A percentile compares a stretch with the other conserved stretches of the same genome.
phyloP scores from a whole-genome alignment of 1,284 basidiomycete genomes.

The Singerocomus inundabilis region DNA sequence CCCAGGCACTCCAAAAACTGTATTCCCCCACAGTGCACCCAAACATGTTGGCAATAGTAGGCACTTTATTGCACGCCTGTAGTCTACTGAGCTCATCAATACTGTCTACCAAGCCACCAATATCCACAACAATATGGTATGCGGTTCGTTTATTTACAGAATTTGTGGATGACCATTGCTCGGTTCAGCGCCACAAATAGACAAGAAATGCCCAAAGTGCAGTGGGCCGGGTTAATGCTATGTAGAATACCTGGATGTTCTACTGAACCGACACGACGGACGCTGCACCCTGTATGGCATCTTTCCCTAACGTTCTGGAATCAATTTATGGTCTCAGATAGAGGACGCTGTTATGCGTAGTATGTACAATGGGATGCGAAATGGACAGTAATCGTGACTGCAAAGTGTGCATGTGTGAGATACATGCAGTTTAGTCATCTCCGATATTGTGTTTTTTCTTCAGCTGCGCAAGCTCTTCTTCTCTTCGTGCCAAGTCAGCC shows the following conservation, averaged over 20 bases:
- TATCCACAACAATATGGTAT: conserved; percentile 66
- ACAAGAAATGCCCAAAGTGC: conserved; percentile 33
- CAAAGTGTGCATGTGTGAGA: conserved; percentile 3
- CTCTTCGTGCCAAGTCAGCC: conserved; percentile 87
- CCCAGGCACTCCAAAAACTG: conserved; percentile 54
- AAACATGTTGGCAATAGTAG: conserved; percentile 72
- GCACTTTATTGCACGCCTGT: conserved; percentile 26
- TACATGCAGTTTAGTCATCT: conserved; percentile 51
- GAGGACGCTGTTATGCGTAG: conserved; percentile 9
- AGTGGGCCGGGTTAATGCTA: conserved; percentile 19
- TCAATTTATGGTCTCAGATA: conserved; percentile 8
- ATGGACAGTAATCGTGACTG: conserved; percentile 5
- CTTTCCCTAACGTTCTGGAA: conserved; percentile 12
- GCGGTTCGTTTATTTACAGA: conserved; percentile 40
- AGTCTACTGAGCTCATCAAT: conserved; percentile 11
- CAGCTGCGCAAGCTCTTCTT: conserved; percentile 85
- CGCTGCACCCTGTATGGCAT: conserved; percentile 10
- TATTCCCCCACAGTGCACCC: conserved; percentile 48
- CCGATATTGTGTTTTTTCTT: conserved; percentile 86
- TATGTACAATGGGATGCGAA: conserved; percentile 2
- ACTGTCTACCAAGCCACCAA: conserved; percentile 46
- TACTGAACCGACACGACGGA: conserved; percentile 4
- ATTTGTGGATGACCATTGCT: conserved; percentile 45
- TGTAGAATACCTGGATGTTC: conserved; percentile 4
- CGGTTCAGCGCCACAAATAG: conserved; percentile 35